Evolutionary conservation across 164 flowering plant genomes (phyloP), one percentile per base, ranked within the genome.

Genomic region (Berberis thunbergii): DNA sequence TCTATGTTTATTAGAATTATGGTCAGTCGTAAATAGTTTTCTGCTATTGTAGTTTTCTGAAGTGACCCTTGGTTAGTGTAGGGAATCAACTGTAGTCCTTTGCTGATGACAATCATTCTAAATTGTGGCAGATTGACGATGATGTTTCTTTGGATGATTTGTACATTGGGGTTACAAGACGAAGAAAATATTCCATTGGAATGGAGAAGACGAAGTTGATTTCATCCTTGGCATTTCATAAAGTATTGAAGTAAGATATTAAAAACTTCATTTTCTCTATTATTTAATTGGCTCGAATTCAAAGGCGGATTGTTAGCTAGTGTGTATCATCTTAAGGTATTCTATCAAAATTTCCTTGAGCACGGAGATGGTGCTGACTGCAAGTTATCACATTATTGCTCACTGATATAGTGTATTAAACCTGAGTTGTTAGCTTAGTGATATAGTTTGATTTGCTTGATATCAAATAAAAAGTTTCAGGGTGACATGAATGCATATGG

Each of bases 161-260:
- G 65, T 88, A 79, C 69, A 72, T 85, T 76, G 86, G 91, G 42
- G 89, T 91, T 39, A 71, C 69, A 4, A 83, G 81, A 67, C 72
- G 76, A 67, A 80, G 95, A 74, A 87, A 76, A 66, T 73, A 67
- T 67, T 70, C 77, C 9, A 54, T 82, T 62, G 83, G 78, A 13
- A 57, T 73, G 58, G 80, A 74, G 76, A 84, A 75, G 66, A 74
- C 70, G 54, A 81, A 67, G 54, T 46, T 52, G 59, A 54, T 74
- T 44, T 79, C 83, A 45, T 71, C 81, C 55, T 69, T 78, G 69
- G 72, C 76, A 57, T 84, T 76, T 70, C 87, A 86, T 76, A 75
- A 68, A 56, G 77, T 86, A 57, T 26, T 50, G 4, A 80, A 78
- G 97, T 89, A 78, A 78, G 70, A 53, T 68, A n/a, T 39, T n/a